phyloP scores from a whole-genome alignment of 441 rosid genomes.

The Erodium moschatum region DNA sequence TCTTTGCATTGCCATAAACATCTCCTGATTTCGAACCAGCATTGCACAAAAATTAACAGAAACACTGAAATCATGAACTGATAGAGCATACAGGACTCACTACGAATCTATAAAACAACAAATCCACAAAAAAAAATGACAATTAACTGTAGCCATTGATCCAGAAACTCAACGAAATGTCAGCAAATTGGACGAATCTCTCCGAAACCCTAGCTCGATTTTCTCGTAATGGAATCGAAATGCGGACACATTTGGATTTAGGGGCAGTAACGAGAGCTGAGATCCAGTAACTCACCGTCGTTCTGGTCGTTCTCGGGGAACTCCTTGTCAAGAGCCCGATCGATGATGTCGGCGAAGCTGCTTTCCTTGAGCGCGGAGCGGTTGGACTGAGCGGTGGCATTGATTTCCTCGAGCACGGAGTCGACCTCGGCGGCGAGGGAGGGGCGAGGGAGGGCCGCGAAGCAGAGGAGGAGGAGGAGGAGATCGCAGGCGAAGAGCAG shows the following conservation, averaged over 20 bases:
- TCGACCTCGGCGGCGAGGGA: conserved; percentile 27
- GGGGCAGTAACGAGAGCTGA: conserved; percentile 20
- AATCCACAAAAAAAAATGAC: neutral
- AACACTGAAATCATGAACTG: neutral
- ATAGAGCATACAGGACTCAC: neutral
- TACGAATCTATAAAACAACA: neutral
- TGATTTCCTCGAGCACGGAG: conserved; percentile 37
- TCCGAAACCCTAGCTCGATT: conserved; percentile 21
- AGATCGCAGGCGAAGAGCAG: conserved; percentile 32
- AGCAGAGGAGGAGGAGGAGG: conserved; percentile 3
- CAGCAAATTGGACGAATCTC: neutral
- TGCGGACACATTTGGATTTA: conserved; percentile 17
- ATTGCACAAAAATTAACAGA: neutral
- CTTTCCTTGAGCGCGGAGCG: conserved; percentile 46
- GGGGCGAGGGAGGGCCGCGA: conserved; percentile 21
- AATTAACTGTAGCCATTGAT: conserved; percentile 15
- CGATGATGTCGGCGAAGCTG: conserved; percentile 80
- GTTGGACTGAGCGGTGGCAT: conserved; percentile 45
- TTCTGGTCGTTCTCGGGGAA: conserved; percentile 79
- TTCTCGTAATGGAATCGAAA: neutral
- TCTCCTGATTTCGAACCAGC: neutral
- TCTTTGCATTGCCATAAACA: neutral
- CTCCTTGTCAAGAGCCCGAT: conserved; percentile 91
- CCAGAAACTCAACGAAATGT: conserved; percentile 6
- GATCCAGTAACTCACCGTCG: conserved; percentile 64